Percentiles rank a stretch among this genome's conserved stretches.
Conservation (phyloP, 208 protist species). For the Vickermania ingenoplastis region DNA sequence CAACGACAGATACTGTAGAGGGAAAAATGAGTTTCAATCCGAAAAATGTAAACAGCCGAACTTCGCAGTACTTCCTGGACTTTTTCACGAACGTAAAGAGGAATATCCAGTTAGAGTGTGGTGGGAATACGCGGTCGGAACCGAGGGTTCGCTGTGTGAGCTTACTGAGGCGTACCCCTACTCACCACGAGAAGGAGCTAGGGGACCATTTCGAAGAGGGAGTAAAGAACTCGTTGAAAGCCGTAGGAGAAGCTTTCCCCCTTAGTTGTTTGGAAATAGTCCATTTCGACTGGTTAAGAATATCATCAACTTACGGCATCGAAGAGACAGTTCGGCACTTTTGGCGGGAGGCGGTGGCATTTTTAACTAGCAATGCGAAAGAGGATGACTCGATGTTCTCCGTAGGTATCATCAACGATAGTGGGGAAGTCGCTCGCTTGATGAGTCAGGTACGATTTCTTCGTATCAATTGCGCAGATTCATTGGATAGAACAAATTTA, state of each 20-base stretch:
- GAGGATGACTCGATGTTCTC: slow-evolving; percentile 53
- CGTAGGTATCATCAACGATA: slow-evolving; percentile 41
- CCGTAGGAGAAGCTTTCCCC: slow-evolving; percentile 26
- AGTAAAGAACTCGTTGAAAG: slow-evolving; percentile 27
- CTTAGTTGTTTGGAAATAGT: slow-evolving; percentile 49
- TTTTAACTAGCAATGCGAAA: slow-evolving; percentile 25
- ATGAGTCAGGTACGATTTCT: slow-evolving; percentile 71
- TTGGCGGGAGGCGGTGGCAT: slow-evolving; percentile 50
- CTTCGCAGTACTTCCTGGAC: slow-evolving; percentile 52
- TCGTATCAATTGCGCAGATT: slow-evolving; percentile 91
- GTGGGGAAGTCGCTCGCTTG: slow-evolving; percentile 31
- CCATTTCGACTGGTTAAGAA: slow-evolving; percentile 79
- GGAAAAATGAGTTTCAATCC: slow-evolving; percentile 72
- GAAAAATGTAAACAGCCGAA: slow-evolving; percentile 46
- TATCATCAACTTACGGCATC: slow-evolving; percentile 64
- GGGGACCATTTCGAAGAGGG: slow-evolving; percentile 57
- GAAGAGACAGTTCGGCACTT: slow-evolving; percentile 50
- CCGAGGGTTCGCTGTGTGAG: slow-evolving; percentile 75
- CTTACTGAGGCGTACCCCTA: slow-evolving; percentile 61
- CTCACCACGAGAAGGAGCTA: slow-evolving; percentile 51
- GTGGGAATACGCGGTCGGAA: slow-evolving; percentile 7
- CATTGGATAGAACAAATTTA: slow-evolving; percentile 92
- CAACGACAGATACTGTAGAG: slow-evolving; percentile 58
- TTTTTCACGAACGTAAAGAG: slow-evolving; percentile 36
- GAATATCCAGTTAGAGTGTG: slow-evolving; percentile 48